Base-by-base conservation (phyloP, 176 grass and related monocot species). In the Urochloa ruziziensis region DNA sequence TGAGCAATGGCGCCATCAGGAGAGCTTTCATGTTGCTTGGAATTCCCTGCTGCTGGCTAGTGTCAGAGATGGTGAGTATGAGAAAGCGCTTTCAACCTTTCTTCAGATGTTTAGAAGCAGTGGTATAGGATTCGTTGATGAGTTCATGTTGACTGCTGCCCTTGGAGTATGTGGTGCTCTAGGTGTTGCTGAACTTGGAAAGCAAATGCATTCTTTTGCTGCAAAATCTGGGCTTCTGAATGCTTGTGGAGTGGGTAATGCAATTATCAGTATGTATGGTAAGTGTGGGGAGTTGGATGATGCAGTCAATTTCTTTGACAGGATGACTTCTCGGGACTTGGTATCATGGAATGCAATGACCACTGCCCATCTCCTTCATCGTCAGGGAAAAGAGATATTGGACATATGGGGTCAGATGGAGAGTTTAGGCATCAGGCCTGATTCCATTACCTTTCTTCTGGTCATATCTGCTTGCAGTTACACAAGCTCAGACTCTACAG, bases 291-390 rank as follows among this genome's bases (percentile, higher is more conserved):
- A 81, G 30, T 44, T 94, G 58, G 80, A 78, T 58, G 72, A 81
- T 44, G 80, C 89, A 28, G 58, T 84, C 19, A 79, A 17, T 59
- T 51, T 89, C 12, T 94, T 94, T 61, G 43, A 86, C 68, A 65
- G 19, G 62, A 94, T 94, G 92, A 80, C 76, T 60, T 64, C 7
- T 19, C 83, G 74, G 62, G 89, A 94, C 70, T 62, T 62, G 28
- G 89, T 94, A 67, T 87, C 92, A 27, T 94, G 92, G 92, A 94
- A 94, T 75, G 83, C 89, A 62, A 42, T 91, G 13, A 61, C 91
- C 39, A 87, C 86, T 21, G 83, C 76, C 53, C 65, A 89, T 84
- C 86, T 94, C 84, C 83, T 94, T 75, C 77, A 85, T 25, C 80
- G 36, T n/a, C 80, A 84, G 52, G 92, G 86, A 40, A 86, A 91